Base-by-base conservation (phyloP, 1,284 basidiomycete species). In the Heterobasidion occidentale region DNA sequence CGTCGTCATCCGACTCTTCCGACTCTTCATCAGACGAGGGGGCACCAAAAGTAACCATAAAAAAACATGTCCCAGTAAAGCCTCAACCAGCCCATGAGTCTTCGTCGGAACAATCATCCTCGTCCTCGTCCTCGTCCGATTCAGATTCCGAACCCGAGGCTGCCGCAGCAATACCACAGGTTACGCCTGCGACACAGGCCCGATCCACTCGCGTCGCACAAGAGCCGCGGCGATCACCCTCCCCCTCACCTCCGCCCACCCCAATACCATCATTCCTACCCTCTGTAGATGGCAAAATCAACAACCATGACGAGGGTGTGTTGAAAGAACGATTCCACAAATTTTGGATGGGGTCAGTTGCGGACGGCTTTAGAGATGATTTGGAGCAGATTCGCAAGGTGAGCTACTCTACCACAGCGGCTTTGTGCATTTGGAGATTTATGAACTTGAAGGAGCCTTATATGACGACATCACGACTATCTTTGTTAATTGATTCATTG, bases 311-410 rank as follows among this genome's bases (percentile, higher is more conserved):
- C 38, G 84, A 89, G 57, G 69, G 79, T 50, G 66, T 68, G 2
- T 65, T 91, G 63, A 83, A 80, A 61, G 80, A 80, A 34, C 79
- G 75, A 46, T 91, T 91, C 65, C 73, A 81, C 56, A 84, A 84
- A 65, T 90, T 91, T 65, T 92, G 88, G 88, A 90, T 92, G 87
- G 69, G 80, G 3, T 80, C 83, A 2, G 77, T 91, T 4, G 88
- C 84, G 1, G 88, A 91, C 67, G 87, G 81, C 15, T 92, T 91
- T 69, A 79, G 79, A 59, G 83, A 88, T 53, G 89, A 91, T 67
- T 72, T 92, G 17, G 86, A 89, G 63, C 77, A 84, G 63, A 84
- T 91, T 63, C 81, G 84, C 46, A 90, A 90, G 76, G 88, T 85
- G 56, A 35, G 72, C 27, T 49, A n/a, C n/a, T 12, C 36, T 19